Conservation (phyloP, 2,329 filamentous ascomycete genomes). For the Neonectria faginata region DNA sequence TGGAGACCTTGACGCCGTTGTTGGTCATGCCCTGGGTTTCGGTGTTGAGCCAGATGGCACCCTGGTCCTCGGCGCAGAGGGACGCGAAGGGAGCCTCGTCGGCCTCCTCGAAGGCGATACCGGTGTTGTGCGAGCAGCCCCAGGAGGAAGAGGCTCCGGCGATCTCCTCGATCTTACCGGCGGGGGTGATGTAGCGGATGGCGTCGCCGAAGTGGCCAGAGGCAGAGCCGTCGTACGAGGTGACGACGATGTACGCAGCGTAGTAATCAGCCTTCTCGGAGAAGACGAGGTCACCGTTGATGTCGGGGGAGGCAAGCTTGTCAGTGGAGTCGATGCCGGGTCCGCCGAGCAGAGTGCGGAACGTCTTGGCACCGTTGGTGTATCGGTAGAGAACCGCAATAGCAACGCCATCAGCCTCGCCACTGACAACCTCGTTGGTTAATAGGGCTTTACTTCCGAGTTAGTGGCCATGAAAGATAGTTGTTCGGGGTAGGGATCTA, state of each 20-base stretch:
- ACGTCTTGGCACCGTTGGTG: constrained; percentile 65
- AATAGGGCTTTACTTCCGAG: constrained; percentile 41
- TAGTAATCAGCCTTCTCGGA: constrained; percentile 67
- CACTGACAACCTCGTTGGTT: constrained; percentile 67
- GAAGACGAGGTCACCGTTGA: constrained; percentile 73
- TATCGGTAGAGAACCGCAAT: constrained; percentile 71
- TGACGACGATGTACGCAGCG: constrained; percentile 72
- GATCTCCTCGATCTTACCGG: constrained; percentile 64
- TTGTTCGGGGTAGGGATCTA: too few species aligned
- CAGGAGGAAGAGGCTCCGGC: constrained; percentile 65
- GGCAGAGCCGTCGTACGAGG: constrained; percentile 65
- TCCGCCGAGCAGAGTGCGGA: constrained; percentile 70
- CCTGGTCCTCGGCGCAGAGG: constrained; percentile 72
- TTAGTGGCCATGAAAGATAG: too few species aligned
- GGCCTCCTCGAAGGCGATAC: constrained; percentile 71
- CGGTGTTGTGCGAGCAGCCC: constrained; percentile 74
- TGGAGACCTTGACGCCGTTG: constrained; percentile 68
- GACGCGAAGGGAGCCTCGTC: constrained; percentile 68
- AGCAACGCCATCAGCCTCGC: constrained; percentile 62
- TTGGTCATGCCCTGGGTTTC: constrained; percentile 66
- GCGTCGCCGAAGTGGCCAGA: constrained; percentile 69
- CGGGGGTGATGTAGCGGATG: constrained; percentile 59
- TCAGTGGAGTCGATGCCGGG: constrained; percentile 61
- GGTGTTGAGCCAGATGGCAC: constrained; percentile 73
- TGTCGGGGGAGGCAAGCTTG: constrained; percentile 65